A percentile compares a stretch with the other conserved stretches of the same genome.
These are phyloP conservation scores for Didymella sp. DNA, from an alignment of 2,329 filamentous ascomycete genomes.

Conservation along the genomic window DNA sequence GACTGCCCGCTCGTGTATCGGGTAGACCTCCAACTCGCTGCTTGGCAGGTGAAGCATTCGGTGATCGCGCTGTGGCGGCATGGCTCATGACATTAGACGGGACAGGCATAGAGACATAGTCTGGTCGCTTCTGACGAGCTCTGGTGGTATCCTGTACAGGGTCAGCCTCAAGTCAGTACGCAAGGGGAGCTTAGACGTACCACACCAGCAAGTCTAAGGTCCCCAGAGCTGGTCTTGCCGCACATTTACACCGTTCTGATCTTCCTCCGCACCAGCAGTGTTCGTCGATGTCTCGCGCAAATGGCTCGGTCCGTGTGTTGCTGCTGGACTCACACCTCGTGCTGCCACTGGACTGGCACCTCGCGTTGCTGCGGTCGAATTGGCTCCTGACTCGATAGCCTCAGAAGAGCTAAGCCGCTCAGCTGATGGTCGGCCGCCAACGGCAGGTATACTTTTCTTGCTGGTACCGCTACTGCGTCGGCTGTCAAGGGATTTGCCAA, in stretches of 20 bases:
- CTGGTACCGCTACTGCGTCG: conserved; percentile 86
- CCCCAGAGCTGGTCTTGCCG: conserved; percentile 55
- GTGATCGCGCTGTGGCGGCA: conserved; percentile 21
- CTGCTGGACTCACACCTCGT: conserved; percentile 42
- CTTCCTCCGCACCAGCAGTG: conserved; percentile 21
- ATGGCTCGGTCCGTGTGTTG: conserved; percentile 43
- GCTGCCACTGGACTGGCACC: conserved; percentile 40
- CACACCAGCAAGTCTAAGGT: conserved; percentile 46
- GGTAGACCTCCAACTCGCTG: conserved; percentile 26
- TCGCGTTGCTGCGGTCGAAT: conserved; percentile 40
- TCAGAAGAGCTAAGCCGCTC: conserved; percentile 36
- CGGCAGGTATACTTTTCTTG: conserved; percentile 70
- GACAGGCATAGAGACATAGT: conserved; percentile 23
- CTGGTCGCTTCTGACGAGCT: conserved; percentile 25
- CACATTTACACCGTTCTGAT: conserved; percentile 50
- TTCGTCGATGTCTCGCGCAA: conserved; percentile 43
- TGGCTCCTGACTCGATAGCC: conserved; percentile 33
- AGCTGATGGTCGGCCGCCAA: conserved; percentile 36
- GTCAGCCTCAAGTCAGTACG: conserved; percentile 21
- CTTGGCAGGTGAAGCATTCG: conserved; percentile 26
- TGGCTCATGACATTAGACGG: conserved; percentile 17
- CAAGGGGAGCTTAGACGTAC: conserved; percentile 43
- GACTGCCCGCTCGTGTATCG: conserved; percentile 29
- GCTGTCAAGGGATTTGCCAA: conserved; percentile 87
- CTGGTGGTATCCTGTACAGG: conserved; percentile 1